Evolutionary conservation across 2,329 filamentous ascomycete species (phyloP).

Genomic region (Fusarium sp.): DNA sequence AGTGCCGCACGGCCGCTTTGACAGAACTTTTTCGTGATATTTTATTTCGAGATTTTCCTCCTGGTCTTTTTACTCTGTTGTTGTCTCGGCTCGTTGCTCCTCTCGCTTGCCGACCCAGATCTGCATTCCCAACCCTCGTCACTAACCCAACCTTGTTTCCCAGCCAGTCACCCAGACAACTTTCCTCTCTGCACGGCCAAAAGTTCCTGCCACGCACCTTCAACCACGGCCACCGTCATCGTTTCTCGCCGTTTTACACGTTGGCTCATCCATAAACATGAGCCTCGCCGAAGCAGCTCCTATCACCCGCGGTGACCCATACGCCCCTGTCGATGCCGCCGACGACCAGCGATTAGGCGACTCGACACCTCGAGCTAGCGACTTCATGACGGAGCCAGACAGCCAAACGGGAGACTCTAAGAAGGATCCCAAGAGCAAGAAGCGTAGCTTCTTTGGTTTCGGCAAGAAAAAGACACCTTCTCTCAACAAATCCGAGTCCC

Average conservation of each 20-base stretch:
- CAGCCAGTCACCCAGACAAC: conserved; percentile 26
- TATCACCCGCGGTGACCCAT: conserved; percentile 31
- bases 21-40: conserved; percentile 9
- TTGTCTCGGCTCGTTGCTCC: conserved; percentile 12
- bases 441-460: conserved; percentile 69
- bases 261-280: conserved; percentile 37
- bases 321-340: conserved; percentile 32
- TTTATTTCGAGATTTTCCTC: neutral
- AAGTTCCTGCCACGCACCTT: neutral
- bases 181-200: conserved; percentile 7
- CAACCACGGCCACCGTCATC: neutral
- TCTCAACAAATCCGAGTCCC: conserved; percentile 25
- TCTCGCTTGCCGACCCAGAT: conserved; percentile 27
- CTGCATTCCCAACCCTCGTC: conserved; percentile 31
- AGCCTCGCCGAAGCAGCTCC: conserved; percentile 46
- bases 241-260: neutral
- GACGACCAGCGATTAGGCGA: conserved; percentile 45
- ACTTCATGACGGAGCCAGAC: conserved; percentile 58
- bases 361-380: conserved; percentile 48
- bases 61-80: conserved; percentile 7
- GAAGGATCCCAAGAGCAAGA: conserved; percentile 57
- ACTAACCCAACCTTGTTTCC: conserved; percentile 24
- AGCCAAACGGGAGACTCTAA: conserved; percentile 28
- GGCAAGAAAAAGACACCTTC: conserved; percentile 67
- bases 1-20: conserved; percentile 36